Base-by-base conservation (phyloP, 768 basidiomycete species). In the Boletus fagicola region DNA sequence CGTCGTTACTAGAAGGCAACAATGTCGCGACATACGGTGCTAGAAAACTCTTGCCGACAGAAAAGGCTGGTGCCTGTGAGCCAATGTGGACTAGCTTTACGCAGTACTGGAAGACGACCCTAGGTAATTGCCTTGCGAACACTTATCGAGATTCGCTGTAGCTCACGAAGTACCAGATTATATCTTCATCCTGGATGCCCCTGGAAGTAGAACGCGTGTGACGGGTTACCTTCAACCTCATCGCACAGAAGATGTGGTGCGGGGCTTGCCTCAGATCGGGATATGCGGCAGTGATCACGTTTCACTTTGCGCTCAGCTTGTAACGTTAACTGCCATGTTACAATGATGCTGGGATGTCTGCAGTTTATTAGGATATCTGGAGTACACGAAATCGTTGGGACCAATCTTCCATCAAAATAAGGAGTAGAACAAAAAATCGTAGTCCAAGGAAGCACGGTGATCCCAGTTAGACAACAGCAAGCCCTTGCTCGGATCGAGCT, bases 51-150 rank as follows among this genome's bases (percentile, higher is more conserved):
- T 56, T 83, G 5, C 63, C 73, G n/a, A 33, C 67, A 15, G 73
- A 66, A 11, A 75, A 79, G 55, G 74, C 72, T 20, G 92, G 92
- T 4, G 76, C 72, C 12, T 72, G 81, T 67, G 92, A 95, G 67
- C 93, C 94, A 4, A 81, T 84, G 69, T 98, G 86, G 77, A 95
- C 94, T 38, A 91, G 88, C 67, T 96, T 88, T 66, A 93, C 95
- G 0, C 84, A 91, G 70, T 87, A 86, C 65, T 95, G 92, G 92
- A 83, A 89, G 65, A 74, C 87, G 10, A 87, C 88, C 4, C 68
- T 95, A 67, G 93, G 93, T 89, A 63, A 58, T 76, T 67, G 3
- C 28, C 49, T 26, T 11, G 20, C 8, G 10, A 40, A 44, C 28
- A 52, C 43, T 36, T n/a, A 26, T 26, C 9, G 10, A 46, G 20